Conservation (phyloP, 2,329 filamentous ascomycete genomes). For the Venturia oleaginea region DNA sequence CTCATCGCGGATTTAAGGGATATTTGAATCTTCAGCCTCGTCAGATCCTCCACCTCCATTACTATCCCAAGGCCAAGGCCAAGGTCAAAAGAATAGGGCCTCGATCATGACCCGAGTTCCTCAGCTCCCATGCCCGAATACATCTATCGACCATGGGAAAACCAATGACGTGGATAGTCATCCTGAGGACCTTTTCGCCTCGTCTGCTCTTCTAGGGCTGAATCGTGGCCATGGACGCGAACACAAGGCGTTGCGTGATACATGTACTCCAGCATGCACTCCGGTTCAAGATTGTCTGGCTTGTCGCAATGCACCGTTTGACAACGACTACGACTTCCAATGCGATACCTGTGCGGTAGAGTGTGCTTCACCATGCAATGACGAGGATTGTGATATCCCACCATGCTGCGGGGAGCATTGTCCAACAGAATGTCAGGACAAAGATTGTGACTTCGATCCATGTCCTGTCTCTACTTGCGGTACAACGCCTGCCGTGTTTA, state of each 20-base stretch:
- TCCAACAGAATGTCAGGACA: constrained; percentile 9
- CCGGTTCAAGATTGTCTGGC: constrained; percentile 3
- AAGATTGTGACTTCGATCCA: not conserved
- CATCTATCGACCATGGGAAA: not conserved
- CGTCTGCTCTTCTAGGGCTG: constrained; percentile 4
- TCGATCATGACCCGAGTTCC: not conserved
- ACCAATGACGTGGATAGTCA: not conserved
- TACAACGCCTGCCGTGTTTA: not conserved
- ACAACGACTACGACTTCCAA: not conserved
- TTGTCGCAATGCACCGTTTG: not conserved
- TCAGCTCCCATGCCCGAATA: not conserved
- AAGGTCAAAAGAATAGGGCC: not conserved
- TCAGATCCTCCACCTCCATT: not conserved
- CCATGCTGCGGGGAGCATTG: constrained; percentile 12
- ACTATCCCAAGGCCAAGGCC: not conserved
- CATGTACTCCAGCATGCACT: constrained; percentile 2
- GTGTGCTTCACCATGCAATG: constrained; percentile 9
- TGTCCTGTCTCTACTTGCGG: constrained; percentile 4
- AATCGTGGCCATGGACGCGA: constrained; percentile 1
- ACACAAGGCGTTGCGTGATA: not conserved
- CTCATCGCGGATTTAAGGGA: not conserved
- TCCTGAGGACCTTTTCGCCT: not conserved
- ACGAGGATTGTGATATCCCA: constrained; percentile 9
- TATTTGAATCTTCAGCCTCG: not conserved
- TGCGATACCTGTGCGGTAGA: constrained; percentile 8